These are phyloP conservation scores for Penicillium sp. DNA, from an alignment of 2,329 filamentous ascomycete genomes.

Conservation along the genomic window DNA sequence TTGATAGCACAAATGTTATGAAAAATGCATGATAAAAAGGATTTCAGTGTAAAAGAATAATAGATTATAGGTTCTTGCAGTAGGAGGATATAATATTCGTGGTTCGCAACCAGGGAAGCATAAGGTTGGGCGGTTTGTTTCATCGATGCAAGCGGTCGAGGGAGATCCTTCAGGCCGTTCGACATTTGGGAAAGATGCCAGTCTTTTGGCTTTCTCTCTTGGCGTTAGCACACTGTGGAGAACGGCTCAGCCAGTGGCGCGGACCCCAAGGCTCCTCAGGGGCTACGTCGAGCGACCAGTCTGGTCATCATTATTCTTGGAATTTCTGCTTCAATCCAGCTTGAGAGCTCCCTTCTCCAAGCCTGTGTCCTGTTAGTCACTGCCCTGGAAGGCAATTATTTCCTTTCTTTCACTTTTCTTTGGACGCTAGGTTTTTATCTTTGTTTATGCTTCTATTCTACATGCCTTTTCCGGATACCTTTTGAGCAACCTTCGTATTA, in stretches of 20 bases:
- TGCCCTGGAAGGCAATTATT: constrained; percentile 15
- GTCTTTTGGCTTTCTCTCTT: constrained; percentile 16
- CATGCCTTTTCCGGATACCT: constrained; percentile 29
- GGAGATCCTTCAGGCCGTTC: background rate
- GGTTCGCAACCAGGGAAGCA: background rate
- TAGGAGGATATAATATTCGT: background rate
- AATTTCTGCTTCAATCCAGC: constrained; percentile 25
- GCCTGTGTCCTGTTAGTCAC: constrained; percentile 6
- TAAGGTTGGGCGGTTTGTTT: no score
- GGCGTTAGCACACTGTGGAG: constrained; percentile 26
- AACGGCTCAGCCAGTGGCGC: constrained; percentile 30
- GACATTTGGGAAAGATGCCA: background rate
- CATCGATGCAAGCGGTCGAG: no score
- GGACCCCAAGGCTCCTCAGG: constrained; percentile 32
- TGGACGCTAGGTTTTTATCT: constrained; percentile 18
- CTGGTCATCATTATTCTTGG: constrained; percentile 30
- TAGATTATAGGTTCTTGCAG: no score
- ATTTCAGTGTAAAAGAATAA: constrained; percentile 3
- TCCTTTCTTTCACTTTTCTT: constrained; percentile 16
- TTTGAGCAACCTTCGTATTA: constrained; percentile 24
- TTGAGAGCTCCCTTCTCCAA: constrained; percentile 20
- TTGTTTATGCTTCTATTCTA: constrained; percentile 28
- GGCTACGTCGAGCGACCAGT: constrained; percentile 37
- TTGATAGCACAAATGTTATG: constrained; percentile 8
- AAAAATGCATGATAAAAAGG: constrained; percentile 16